Percentiles rank a stretch among this genome's conserved stretches.
phyloP scores from a whole-genome alignment of 2,329 filamentous ascomycete species.

The Ceratocystiopsis brevicomis region DNA sequence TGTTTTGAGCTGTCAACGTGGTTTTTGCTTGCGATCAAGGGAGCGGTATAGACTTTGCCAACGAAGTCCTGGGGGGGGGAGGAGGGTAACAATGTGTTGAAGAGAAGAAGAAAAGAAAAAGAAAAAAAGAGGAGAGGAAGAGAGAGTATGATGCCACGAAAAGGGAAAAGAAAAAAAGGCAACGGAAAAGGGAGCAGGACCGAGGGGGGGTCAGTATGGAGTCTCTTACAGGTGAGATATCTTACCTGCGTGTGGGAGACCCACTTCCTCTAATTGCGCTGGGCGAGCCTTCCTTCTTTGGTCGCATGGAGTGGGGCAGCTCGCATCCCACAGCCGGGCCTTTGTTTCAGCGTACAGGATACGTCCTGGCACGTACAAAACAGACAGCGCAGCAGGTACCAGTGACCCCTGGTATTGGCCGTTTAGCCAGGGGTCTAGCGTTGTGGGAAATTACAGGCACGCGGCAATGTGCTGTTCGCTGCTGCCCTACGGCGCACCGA shows the following conservation, averaged over 20 bases:
- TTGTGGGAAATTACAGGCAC: background rate
- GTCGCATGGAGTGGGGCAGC: too few relatives aligned
- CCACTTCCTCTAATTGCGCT: too few relatives aligned
- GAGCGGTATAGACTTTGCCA: conserved; percentile 1
- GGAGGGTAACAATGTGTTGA: background rate
- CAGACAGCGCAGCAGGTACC: too few relatives aligned
- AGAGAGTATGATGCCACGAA: background rate
- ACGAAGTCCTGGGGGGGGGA: conserved; percentile 1
- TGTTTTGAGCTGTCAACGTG: background rate
- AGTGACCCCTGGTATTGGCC: conserved; percentile 16
- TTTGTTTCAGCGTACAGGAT: too few relatives aligned
- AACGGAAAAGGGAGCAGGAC: background rate
- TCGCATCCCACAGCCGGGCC: too few relatives aligned
- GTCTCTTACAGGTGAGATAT: too few relatives aligned
- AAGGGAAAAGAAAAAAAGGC: background rate
- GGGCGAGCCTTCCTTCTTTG: too few relatives aligned
- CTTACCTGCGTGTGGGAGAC: too few relatives aligned
- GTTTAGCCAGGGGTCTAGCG: too few relatives aligned
- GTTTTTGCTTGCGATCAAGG: background rate
- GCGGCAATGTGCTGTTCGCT: background rate
- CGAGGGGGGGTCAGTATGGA: too few relatives aligned
- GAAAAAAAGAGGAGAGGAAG: background rate
- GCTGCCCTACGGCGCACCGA: background rate
- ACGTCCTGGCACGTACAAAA: too few relatives aligned
- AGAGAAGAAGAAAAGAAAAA: background rate